These are phyloP conservation scores for Afroboletus lepidellus DNA, from an alignment of 1,284 basidiomycete species.

Conservation along the genomic window DNA sequence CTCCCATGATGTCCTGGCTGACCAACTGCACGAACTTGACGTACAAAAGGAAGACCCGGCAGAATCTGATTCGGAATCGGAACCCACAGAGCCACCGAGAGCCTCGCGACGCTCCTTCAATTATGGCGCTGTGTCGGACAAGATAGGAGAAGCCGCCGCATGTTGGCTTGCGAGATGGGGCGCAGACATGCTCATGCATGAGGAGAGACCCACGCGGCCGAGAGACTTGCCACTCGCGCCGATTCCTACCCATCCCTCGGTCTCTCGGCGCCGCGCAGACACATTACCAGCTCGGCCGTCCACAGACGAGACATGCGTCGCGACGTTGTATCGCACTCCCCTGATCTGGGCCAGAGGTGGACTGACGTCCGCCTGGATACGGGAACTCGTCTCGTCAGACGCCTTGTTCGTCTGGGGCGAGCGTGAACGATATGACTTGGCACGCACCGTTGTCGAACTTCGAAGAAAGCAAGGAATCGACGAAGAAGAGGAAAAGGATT, in stretches of 20 bases:
- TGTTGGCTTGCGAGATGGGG: conserved; percentile 92
- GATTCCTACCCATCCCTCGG: conserved; percentile 5
- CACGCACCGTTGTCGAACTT: conserved; percentile 74
- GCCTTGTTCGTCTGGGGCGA: conserved; percentile 80
- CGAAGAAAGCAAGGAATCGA: conserved; percentile 51
- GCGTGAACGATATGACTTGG: conserved; percentile 78
- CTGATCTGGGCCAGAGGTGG: conserved; percentile 70
- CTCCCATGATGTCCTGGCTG: conserved; percentile 22
- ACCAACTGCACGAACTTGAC: conserved; percentile 31
- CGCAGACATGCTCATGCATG: conserved; percentile 69
- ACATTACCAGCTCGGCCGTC: conserved; percentile 29
- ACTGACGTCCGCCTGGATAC: conserved; percentile 69
- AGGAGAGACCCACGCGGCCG: conserved; percentile 43
- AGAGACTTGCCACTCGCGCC: conserved; percentile 19
- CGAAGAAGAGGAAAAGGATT: conserved; percentile 61
- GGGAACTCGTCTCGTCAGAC: conserved; percentile 76
- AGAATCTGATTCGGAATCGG: conserved; percentile 32
- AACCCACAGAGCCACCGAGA: conserved; percentile 12
- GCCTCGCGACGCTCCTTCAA: conserved; percentile 45
- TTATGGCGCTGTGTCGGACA: conserved; percentile 83
- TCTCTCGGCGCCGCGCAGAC: conserved; percentile 29
- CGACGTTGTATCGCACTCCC: conserved; percentile 36
- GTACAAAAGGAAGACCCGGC: conserved; percentile 40
- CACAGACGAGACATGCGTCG: conserved; percentile 11
- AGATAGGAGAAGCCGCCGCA: conserved; percentile 86